phyloP scores from a whole-genome alignment of 306 rosid genomes.

The Sesbania bispinosa region DNA sequence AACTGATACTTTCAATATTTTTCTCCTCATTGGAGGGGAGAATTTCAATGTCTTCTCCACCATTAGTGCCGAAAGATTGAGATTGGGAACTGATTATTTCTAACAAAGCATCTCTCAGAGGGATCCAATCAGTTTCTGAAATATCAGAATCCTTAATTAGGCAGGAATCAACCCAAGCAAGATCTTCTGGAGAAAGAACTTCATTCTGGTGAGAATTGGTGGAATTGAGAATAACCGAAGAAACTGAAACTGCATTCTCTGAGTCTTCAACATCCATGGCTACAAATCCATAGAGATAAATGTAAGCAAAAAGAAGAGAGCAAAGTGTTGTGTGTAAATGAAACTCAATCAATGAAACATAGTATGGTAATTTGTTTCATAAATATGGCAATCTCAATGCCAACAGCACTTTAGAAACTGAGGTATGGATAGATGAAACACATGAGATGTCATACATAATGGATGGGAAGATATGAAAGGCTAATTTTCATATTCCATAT shows the following conservation, averaged over 20 bases:
- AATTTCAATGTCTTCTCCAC: conserved; percentile 24
- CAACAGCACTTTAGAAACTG: not conserved
- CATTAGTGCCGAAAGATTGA: conserved; percentile 13
- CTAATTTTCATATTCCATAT: not conserved
- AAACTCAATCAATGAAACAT: not conserved
- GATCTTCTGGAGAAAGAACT: conserved; percentile 58
- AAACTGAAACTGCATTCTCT: conserved; percentile 25
- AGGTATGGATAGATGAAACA: not conserved
- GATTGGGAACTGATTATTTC: conserved; percentile 50
- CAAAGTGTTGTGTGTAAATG: not conserved
- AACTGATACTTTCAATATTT: not conserved
- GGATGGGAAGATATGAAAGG: not conserved
- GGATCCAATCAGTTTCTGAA: conserved; percentile 43
- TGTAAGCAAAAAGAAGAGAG: conserved; percentile 10
- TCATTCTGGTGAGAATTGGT: conserved; percentile 1
- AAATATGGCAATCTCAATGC: not conserved
- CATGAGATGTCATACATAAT: not conserved
- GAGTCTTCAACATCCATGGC: conserved; percentile 29
- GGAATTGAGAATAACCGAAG: conserved; percentile 15
- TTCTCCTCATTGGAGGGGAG: conserved; percentile 21
- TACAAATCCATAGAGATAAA: conserved; percentile 20
- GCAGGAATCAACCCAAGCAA: conserved; percentile 75
- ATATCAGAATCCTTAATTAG: conserved; percentile 33
- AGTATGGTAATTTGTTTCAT: not conserved
- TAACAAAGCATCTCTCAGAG: conserved; percentile 53